Evolutionary conservation across 257 asterid genomes (phyloP).

Genomic region (Pogostemon cablin): DNA sequence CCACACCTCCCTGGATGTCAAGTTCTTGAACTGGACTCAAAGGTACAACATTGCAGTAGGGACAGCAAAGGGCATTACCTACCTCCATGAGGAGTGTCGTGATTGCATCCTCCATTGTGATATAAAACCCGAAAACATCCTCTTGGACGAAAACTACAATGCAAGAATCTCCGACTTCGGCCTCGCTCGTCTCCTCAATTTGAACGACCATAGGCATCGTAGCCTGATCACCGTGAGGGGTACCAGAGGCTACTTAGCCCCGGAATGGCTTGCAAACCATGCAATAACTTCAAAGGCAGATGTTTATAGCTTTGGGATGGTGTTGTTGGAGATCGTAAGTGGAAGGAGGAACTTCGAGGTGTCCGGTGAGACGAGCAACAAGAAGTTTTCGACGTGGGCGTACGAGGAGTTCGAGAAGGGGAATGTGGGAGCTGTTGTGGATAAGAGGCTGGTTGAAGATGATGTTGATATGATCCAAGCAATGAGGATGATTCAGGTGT

Average conservation of each 20-base stretch:
- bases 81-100: conserved; percentile 54
- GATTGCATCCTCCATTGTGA: conserved; percentile 54
- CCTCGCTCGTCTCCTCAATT: conserved; percentile 47
- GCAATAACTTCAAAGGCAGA: conserved; percentile 48
- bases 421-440: conserved; percentile 49
- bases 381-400: conserved; percentile 67
- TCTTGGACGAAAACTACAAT: conserved; percentile 44
- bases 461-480: conserved; percentile 61
- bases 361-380: conserved; percentile 41
- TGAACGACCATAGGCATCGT: conserved; percentile 37
- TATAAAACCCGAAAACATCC: conserved; percentile 59
- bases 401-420: conserved; percentile 72
- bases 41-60: conserved; percentile 47
- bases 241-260: conserved; percentile 58
- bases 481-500: conserved; percentile 50
- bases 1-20: conserved; percentile 1
- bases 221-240: conserved; percentile 49
- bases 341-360: conserved; percentile 54
- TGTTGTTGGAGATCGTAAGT: conserved; percentile 48
- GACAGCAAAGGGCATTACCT: conserved; percentile 52
- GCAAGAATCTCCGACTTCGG: conserved; percentile 60
- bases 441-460: conserved; percentile 43
- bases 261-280: conserved; percentile 48
- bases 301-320: conserved; percentile 57
- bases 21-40: conserved; percentile 39